Percentiles rank a stretch among this genome's conserved stretches.
Evolutionary conservation across 768 basidiomycete species (phyloP).

Genomic region (Rhodocollybia butyracea): DNA sequence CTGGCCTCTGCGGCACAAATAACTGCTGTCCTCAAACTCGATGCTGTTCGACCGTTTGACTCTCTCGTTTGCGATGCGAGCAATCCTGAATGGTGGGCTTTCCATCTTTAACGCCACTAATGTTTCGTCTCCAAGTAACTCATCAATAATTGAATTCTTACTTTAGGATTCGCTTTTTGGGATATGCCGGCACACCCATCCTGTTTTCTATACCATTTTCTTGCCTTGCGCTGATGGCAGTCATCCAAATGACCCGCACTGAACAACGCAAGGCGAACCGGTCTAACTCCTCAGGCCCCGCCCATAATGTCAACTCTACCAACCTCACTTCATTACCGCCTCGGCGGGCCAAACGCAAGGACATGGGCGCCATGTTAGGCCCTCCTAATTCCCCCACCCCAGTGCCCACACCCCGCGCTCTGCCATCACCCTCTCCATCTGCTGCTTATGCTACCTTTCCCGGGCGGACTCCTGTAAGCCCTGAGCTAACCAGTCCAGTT

Average conservation of each 20-base stretch:
- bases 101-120: background rate
- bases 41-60: conserved; percentile 44
- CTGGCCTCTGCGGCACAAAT: conserved; percentile 40
- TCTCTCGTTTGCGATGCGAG: conserved; percentile 59
- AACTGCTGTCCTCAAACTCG: conserved; percentile 36
- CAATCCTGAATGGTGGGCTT: conserved; percentile 53
- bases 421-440: conserved; percentile 11
- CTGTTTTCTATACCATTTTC: conserved; percentile 50
- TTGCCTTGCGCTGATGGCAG: conserved; percentile 43
- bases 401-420: conserved; percentile 3
- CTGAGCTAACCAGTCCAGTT: conserved; percentile 15
- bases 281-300: background rate
- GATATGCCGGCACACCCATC: conserved; percentile 58
- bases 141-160: background rate
- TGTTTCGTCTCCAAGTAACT: conserved; percentile 3
- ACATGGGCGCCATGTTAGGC: conserved; percentile 6
- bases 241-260: conserved; percentile 30
- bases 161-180: conserved; percentile 58
- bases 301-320: background rate
- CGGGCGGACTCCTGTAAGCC: conserved; percentile 20
- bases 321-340: conserved; percentile 14
- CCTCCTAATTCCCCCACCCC: background rate
- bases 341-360: conserved; percentile 11
- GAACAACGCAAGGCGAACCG: conserved; percentile 19
- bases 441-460: conserved; percentile 9